phyloP scores from a whole-genome alignment of 2,329 filamentous ascomycete species.

The Pseudogymnoascus sp. region DNA sequence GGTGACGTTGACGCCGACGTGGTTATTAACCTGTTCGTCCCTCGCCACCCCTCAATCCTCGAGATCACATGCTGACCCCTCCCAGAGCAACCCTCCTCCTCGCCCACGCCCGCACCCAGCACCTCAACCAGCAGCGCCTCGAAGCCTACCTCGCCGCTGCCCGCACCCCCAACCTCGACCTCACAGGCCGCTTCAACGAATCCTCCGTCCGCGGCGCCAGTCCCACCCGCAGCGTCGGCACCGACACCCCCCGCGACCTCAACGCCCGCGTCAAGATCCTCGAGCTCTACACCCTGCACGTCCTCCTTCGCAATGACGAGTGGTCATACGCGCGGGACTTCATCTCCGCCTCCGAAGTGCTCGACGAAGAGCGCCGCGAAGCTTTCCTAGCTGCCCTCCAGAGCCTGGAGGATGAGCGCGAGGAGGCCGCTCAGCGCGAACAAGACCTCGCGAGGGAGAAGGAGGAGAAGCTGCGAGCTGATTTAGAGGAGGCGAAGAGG shows the following conservation, averaged over 20 bases:
- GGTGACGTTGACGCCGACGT: slow-evolving; percentile 92
- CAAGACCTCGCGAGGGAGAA: slow-evolving; percentile 48
- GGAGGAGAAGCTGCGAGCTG: slow-evolving; percentile 47
- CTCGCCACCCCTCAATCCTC: slow-evolving; percentile 4
- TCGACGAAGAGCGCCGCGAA: slow-evolving; percentile 87
- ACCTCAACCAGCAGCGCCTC: slow-evolving; percentile 74
- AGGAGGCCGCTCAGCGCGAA: slow-evolving; percentile 56
- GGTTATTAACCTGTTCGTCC: slow-evolving; percentile 70
- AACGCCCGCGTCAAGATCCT: slow-evolving; percentile 82
- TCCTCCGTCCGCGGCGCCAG: slow-evolving; percentile 54
- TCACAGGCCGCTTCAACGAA: slow-evolving; percentile 49
- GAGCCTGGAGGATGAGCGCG: slow-evolving; percentile 73
- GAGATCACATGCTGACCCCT: slow-evolving; percentile 18
- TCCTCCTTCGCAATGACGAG: slow-evolving; percentile 85
- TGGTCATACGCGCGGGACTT: slow-evolving; percentile 95
- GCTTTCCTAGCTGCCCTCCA: slow-evolving; percentile 81
- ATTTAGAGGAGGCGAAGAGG: slow-evolving; percentile 49
- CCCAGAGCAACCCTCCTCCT: slow-evolving; percentile 77
- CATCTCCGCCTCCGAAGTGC: slow-evolving; percentile 72
- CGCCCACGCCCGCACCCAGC: slow-evolving; percentile 79
- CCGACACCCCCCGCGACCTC: slow-evolving; percentile 76
- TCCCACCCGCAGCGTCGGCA: slow-evolving; percentile 42
- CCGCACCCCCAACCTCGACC: slow-evolving; percentile 62
- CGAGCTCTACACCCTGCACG: slow-evolving; percentile 90
- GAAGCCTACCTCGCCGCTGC: slow-evolving; percentile 82